Conservation (phyloP, 1,139 yeast species). For the Geotrichum europaeum region DNA sequence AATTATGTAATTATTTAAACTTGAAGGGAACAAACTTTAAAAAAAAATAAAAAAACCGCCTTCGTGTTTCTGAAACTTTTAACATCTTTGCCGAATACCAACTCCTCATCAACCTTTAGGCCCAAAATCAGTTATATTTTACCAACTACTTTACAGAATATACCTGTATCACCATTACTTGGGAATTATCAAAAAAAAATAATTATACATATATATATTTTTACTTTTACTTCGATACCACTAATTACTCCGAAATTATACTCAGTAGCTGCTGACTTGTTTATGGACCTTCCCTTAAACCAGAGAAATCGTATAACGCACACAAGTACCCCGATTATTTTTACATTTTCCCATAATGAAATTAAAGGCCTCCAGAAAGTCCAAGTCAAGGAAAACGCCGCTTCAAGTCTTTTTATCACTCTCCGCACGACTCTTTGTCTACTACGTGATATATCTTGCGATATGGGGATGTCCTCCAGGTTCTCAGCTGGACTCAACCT, state of each 20-base stretch:
- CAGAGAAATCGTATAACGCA: neutral
- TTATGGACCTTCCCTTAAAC: neutral
- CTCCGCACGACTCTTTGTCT: conserved; percentile 23
- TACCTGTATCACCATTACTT: neutral
- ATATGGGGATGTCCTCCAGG: conserved; percentile 29
- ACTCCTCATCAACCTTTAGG: neutral
- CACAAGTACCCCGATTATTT: neutral
- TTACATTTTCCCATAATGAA: neutral
- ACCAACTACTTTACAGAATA: too few species aligned
- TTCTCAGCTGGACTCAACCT: conserved; percentile 14
- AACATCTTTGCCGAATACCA: neutral
- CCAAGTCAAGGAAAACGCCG: neutral
- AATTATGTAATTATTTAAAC: neutral
- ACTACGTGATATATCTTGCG: conserved; percentile 26
- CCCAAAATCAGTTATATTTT: too few species aligned
- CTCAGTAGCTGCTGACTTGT: neutral
- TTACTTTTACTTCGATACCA: neutral
- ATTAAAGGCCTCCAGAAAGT: neutral
- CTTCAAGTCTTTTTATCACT: neutral
- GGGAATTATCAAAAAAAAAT: neutral
- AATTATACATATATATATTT: neutral
- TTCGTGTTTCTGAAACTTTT: neutral
- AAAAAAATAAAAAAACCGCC: neutral
- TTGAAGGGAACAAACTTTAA: neutral
- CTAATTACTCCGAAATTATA: neutral